Evolutionary conservation across 208 protist genomes (phyloP).

Genomic region (Acanthamoeba sp.): DNA sequence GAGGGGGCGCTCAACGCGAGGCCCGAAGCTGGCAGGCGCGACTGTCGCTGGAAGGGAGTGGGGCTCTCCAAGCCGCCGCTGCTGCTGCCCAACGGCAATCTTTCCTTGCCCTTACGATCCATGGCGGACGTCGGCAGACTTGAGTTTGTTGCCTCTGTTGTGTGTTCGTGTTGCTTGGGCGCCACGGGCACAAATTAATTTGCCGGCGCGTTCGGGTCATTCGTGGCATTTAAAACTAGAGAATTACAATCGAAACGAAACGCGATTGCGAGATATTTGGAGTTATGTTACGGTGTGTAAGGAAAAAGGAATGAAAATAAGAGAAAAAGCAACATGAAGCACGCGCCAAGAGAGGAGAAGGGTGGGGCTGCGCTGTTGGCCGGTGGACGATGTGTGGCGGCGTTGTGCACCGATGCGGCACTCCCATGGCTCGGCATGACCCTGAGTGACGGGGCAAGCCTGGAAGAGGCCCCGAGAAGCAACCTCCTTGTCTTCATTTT

Average conservation of each 20-base stretch:
- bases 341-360: neutral
- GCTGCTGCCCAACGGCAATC: neutral
- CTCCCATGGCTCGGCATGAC: no score
- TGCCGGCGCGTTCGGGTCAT: neutral
- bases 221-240: neutral
- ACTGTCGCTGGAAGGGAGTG: neutral
- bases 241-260: no score
- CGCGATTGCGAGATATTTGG: no score
- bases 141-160: neutral
- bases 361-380: neutral
- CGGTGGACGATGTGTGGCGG: no score
- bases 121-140: no score
- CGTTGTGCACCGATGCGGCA: no score
- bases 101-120: constrained; percentile 13
- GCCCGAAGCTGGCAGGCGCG: neutral
- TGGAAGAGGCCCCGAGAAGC: neutral
- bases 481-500: neutral
- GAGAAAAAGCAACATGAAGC: neutral
- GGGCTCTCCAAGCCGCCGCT: neutral
- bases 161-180: neutral
- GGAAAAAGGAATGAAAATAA: neutral
- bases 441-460: neutral
- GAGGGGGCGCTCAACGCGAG: neutral
- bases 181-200: neutral
- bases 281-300: no score